Base-by-base conservation (phyloP, 2,329 filamentous ascomycete genomes). In the Decorospora gaudefroyi region DNA sequence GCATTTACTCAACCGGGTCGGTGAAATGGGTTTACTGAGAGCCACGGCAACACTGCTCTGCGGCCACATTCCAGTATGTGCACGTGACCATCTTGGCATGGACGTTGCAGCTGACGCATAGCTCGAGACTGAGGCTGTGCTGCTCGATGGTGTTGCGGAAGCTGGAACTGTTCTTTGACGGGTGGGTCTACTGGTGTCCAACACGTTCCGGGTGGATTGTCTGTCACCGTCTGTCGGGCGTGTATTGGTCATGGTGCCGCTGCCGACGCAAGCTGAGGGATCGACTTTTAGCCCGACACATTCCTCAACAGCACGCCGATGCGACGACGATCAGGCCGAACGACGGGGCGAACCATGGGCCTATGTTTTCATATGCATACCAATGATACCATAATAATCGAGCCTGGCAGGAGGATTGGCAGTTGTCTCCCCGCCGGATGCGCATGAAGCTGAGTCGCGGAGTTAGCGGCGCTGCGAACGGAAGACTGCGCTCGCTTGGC, bases 81-180 rank as follows among this genome's bases (percentile, higher is more conserved):
- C 86, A 85, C 1, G 75, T 72, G 36, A 86, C 83, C 82, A 93
- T 83, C 53, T 82, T 83, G 1, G 86, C 86, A 54, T 85, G 81
- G 1, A 93, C 87, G 59, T 93, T 93, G 68, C 88, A 92, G 54
- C 84, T 89, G 49, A 93, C 72, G 49, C 88, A 93, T 25, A 93
- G 65, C 69, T 93, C 88, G 9, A 93, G 68, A 2, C 85, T 87
- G 18, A 91, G 64, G 1, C 75, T 75, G 9, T 75, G 73, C 31
- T 65, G 58, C 8, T 72, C 67, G 46, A 85, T 87, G 55, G 81
- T 76, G 30, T 69, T 61, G 61, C 80, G 83, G n/a, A 85, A 72
- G 17, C 71, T 79, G 83, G n/a, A 85, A 72, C 17, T 71, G 69
- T 1, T 83, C 78, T 0, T 83, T 78, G 2, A 90, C 84, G 65